Evolutionary conservation across 2,329 filamentous ascomycete species (phyloP), one percentile per base, ranked within the genome.

Genomic region (Cordyceps cicadae): DNA sequence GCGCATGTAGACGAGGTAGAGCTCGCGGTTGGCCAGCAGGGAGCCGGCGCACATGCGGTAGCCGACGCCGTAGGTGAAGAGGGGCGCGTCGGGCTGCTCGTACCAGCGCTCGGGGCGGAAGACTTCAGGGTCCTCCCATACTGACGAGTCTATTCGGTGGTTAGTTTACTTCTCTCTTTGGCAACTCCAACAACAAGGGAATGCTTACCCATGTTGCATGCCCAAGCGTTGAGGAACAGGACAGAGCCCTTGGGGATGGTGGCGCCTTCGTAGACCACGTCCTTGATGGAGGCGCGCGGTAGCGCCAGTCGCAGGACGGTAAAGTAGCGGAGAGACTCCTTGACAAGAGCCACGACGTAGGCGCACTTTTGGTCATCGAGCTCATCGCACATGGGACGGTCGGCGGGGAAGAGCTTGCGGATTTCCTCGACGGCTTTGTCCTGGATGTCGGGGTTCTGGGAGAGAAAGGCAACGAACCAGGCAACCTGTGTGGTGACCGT

Each of bases 211-310:
- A 86, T 86, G 63, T 88, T 87, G 66, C 85, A 87, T 3, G 84
- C 84, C 85, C 84, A 87, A 0, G 84, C 82, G 62, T 88, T 88
- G 29, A 88, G 72, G 69, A 87, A 88, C 41, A 87, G 77, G 0
- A 86, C 81, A 1, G 83, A 86, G 0, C 84, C 84, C 50, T 81
- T 80, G 1, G 86, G 85, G 46, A 88, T 85, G 6, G 78, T 68
- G 37, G 79, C 77, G 19, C 80, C 83, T 11, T 85, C 71, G 62
- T 87, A 87, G 0, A 74, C 71, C 3, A 88, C 75, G 57, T 86
- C 83, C 64, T 80, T 81, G 60, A 86, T 80, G 0, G 84, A 85
- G 0, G 81, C 81, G 11, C 85, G 78, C 1, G 86, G 86, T 1
- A 88, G 77, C 3, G 82, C 81, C 1, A 88, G 76, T 2, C 85